phyloP scores from a whole-genome alignment of 768 basidiomycete genomes.

The Hericium rajendrae region DNA sequence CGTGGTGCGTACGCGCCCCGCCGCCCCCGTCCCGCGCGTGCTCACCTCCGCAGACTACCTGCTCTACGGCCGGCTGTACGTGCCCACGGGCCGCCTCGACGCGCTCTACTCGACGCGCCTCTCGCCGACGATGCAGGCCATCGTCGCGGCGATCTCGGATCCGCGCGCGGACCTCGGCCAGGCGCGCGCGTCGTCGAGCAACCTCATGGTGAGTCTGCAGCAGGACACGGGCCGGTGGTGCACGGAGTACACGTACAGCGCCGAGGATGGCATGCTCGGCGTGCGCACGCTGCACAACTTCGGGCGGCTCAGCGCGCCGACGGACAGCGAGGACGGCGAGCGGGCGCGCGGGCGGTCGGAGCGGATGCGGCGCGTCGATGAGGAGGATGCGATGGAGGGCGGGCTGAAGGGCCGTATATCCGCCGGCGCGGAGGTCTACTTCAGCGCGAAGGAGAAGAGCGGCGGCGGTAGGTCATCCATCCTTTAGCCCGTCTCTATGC shows the following conservation, averaged over 20 bases:
- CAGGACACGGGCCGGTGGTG: slow-evolving; percentile 91
- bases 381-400: slow-evolving; percentile 88
- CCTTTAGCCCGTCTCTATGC: not conserved
- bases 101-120: slow-evolving; percentile 82
- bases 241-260: slow-evolving; percentile 90
- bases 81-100: slow-evolving; percentile 82
- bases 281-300: slow-evolving; percentile 86
- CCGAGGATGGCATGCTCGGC: slow-evolving; percentile 92
- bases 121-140: slow-evolving; percentile 66
- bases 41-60: slow-evolving; percentile 62
- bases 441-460: slow-evolving; percentile 87
- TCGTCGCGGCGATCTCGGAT: slow-evolving; percentile 82
- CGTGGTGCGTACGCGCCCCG: slow-evolving; percentile 43
- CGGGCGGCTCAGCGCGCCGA: slow-evolving; percentile 47
- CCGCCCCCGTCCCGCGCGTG: slow-evolving; percentile 13
- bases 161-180: slow-evolving; percentile 42
- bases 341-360: slow-evolving; percentile 11
- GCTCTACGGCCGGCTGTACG: slow-evolving; percentile 84
- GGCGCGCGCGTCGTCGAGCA: slow-evolving; percentile 38
- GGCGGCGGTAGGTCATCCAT: slow-evolving; percentile 64
- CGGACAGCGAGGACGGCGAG: slow-evolving; percentile 25
- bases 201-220: slow-evolving; percentile 77
- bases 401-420: slow-evolving; percentile 87
- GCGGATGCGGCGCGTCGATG: slow-evolving; percentile 74
- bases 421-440: slow-evolving; percentile 87